These are phyloP conservation scores for Penicillium turbatum DNA, from an alignment of 495 filamentous ascomycete species.

Conservation along the genomic window DNA sequence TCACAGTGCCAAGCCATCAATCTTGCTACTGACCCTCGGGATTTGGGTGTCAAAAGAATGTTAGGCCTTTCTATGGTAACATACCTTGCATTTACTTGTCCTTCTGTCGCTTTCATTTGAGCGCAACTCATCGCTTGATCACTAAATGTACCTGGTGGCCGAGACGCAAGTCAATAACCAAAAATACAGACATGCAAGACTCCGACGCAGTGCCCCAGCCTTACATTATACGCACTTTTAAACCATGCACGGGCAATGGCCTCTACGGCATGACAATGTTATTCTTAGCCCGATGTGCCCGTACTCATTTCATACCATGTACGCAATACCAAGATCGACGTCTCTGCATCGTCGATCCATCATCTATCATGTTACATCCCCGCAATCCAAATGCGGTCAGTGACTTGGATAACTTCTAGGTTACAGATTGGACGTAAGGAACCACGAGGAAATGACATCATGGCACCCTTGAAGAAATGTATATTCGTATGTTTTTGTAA, in stretches of 20 bases:
- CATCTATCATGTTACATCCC: background rate
- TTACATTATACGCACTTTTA: background rate
- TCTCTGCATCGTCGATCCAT: constrained; percentile 7
- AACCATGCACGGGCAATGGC: background rate
- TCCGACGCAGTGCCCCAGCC: constrained; percentile 10
- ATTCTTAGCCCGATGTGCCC: background rate
- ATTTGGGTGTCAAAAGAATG: background rate
- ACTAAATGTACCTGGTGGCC: background rate
- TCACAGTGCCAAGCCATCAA: background rate
- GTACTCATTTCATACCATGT: background rate
- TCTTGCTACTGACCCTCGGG: background rate
- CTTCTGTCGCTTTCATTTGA: no score
- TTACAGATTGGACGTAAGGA: no score
- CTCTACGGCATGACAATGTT: background rate
- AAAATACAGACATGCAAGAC: background rate
- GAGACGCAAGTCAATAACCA: background rate
- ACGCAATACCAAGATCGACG: constrained; percentile 5
- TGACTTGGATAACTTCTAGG: background rate
- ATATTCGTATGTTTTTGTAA: no score
- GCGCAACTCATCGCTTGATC: background rate
- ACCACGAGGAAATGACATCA: no score
- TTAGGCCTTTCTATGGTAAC: no score
- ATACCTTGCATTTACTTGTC: no score
- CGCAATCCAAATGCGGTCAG: constrained; percentile 5
- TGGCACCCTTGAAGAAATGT: no score